Percentiles rank a stretch among this genome's conserved stretches.
Conservation (phyloP, 345 rosid species). For the Eucalyptus pauciflora region DNA sequence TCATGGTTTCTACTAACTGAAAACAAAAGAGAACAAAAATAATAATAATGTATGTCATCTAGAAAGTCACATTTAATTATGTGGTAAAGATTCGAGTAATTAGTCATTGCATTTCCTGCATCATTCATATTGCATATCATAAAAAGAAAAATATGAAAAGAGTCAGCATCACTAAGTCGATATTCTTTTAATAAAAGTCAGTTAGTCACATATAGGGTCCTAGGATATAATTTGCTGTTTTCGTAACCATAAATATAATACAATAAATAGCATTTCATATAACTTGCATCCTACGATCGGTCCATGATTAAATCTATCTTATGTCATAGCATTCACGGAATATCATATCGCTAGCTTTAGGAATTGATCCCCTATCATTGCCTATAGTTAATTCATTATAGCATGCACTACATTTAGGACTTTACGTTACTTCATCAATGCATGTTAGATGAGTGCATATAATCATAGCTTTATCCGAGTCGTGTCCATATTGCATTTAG, state of each 20-base stretch:
- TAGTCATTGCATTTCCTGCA: background rate
- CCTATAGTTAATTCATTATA: background rate
- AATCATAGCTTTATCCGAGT: background rate
- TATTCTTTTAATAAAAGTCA: background rate
- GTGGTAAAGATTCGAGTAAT: background rate
- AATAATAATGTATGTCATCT: too few relatives aligned
- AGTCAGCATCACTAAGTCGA: background rate
- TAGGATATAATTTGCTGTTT: background rate
- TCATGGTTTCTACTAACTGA: background rate
- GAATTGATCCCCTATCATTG: background rate
- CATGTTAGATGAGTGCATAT: background rate
- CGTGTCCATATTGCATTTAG: background rate
- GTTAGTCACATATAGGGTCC: fast-evolving
- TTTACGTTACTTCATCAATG: background rate
- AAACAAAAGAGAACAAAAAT: too few relatives aligned
- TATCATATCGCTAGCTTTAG: background rate
- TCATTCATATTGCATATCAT: background rate
- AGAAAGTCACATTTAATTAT: background rate
- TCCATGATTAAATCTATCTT: background rate
- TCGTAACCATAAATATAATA: background rate
- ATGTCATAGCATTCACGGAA: background rate
- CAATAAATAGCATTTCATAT: background rate
- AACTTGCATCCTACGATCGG: background rate
- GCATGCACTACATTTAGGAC: background rate
- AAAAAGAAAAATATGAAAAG: background rate